phyloP scores from a whole-genome alignment of 768 basidiomycete species.

The Leccinum broughii region DNA sequence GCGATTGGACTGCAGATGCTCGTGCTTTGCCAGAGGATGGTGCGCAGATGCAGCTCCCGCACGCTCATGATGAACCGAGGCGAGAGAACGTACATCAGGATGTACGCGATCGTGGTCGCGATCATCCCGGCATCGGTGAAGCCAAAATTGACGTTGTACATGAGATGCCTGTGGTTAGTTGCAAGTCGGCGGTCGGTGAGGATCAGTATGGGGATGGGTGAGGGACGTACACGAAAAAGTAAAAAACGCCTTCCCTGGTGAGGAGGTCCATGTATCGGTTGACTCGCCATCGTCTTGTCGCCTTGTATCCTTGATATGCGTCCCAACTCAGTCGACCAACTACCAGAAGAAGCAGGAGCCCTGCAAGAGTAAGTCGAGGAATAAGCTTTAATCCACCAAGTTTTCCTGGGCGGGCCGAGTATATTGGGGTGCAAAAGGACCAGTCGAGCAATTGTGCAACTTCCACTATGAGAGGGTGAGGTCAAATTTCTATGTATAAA shows the following conservation, averaged over 20 bases:
- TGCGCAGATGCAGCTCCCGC: conserved; percentile 8
- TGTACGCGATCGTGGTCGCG: neutral
- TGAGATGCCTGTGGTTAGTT: conserved; percentile 11
- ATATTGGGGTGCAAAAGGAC: conserved; percentile 16
- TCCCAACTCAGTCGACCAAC: conserved; percentile 9
- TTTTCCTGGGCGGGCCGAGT: neutral
- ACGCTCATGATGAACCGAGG: conserved; percentile 24
- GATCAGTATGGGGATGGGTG: no score
- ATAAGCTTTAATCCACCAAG: conserved; percentile 14
- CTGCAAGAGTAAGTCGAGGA: conserved; percentile 14
- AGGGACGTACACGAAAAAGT: conserved; percentile 21
- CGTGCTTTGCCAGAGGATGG: neutral
- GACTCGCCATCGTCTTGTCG: conserved; percentile 7
- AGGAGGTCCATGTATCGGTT: conserved; percentile 19
- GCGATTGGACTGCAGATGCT: neutral
- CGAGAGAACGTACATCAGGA: conserved; percentile 10
- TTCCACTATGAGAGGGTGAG: conserved; percentile 13
- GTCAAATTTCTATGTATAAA: neutral
- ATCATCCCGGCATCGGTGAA: neutral
- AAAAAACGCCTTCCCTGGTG: conserved; percentile 16
- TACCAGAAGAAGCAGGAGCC: conserved; percentile 12
- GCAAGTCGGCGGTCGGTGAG: neutral
- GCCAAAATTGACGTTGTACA: conserved; percentile 15
- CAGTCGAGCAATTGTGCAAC: conserved; percentile 9
- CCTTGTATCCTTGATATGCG: conserved; percentile 10